phyloP scores from a whole-genome alignment of 176 grass and related monocot species.

The Chloris gayana region DNA sequence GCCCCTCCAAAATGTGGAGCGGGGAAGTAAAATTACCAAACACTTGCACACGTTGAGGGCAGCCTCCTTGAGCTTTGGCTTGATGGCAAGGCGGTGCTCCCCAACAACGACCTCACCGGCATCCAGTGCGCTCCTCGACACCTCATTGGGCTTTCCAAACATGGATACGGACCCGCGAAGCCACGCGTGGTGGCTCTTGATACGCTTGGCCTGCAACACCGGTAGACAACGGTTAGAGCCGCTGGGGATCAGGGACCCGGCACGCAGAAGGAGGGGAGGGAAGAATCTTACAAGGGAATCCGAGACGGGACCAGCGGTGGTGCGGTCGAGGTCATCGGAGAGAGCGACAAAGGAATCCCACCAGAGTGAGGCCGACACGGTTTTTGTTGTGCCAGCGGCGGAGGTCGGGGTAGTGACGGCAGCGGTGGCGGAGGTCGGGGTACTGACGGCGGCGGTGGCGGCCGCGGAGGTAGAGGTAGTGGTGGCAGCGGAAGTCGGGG shows the following conservation, averaged over 20 bases:
- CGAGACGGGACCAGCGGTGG: constrained; percentile 49
- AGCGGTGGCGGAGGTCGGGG: not conserved
- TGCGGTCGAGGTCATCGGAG: constrained; percentile 79
- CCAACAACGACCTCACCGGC: constrained; percentile 53
- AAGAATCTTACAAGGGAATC: constrained; percentile 52
- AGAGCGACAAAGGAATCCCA: constrained; percentile 84
- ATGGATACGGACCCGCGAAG: constrained; percentile 60
- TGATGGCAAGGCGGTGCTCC: constrained; percentile 53
- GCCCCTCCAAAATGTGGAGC: not conserved
- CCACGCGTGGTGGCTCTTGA: constrained; percentile 71
- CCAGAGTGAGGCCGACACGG: constrained; percentile 64
- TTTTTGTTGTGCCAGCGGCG: constrained; percentile 27
- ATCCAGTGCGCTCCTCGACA: constrained; percentile 63
- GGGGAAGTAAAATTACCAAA: constrained; percentile 56
- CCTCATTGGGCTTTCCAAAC: constrained; percentile 62
- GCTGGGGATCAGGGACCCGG: not conserved
- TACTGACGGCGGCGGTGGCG: constrained; percentile 20
- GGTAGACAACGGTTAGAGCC: not conserved
- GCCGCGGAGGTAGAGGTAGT: not conserved
- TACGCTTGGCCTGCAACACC: constrained; percentile 58
- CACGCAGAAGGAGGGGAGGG: not conserved
- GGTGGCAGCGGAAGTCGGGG: not conserved
- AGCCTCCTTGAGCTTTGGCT: constrained; percentile 58
- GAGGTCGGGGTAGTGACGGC: not conserved
- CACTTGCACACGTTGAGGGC: constrained; percentile 68